Percentiles rank a stretch among this genome's conserved stretches.
Evolutionary conservation across 2,329 filamentous ascomycete genomes (phyloP).

Genomic region (Aspergillus japonicus): DNA sequence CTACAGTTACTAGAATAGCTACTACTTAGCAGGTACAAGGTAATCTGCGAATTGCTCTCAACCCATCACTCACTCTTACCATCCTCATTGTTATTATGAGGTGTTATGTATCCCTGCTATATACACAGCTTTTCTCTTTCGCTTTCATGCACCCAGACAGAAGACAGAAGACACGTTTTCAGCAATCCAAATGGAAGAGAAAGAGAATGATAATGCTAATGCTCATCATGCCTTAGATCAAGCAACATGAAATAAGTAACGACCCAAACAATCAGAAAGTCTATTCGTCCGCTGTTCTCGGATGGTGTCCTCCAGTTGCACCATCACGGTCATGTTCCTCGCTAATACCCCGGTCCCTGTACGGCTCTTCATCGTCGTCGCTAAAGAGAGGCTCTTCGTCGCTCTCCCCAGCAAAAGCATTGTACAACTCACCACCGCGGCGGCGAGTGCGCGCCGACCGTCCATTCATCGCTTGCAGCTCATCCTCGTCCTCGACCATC

Average conservation of each 20-base stretch:
- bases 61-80: neutral
- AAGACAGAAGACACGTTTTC: neutral
- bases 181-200: neutral
- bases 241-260: neutral
- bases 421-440: constrained; percentile 84
- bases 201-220: neutral
- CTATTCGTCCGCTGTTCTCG: constrained; percentile 11
- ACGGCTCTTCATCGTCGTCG: constrained; percentile 42
- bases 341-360: constrained; percentile 31
- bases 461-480: constrained; percentile 44
- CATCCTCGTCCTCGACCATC: constrained; percentile 80
- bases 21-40: too few relatives aligned
- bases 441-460: constrained; percentile 54
- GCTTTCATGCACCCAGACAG: neutral
- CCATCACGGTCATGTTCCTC: constrained; percentile 21
- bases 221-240: neutral
- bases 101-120: neutral
- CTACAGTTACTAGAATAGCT: too few relatives aligned
- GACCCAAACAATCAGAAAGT: neutral
- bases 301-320: constrained; percentile 15
- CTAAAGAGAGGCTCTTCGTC: constrained; percentile 65
- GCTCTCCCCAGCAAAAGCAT: constrained; percentile 93
- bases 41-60: too few relatives aligned
- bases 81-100: neutral
- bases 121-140: constrained; percentile 7